Evolutionary conservation across 345 rosid species (phyloP).

Genomic region (Eucalyptus tenuipes): DNA sequence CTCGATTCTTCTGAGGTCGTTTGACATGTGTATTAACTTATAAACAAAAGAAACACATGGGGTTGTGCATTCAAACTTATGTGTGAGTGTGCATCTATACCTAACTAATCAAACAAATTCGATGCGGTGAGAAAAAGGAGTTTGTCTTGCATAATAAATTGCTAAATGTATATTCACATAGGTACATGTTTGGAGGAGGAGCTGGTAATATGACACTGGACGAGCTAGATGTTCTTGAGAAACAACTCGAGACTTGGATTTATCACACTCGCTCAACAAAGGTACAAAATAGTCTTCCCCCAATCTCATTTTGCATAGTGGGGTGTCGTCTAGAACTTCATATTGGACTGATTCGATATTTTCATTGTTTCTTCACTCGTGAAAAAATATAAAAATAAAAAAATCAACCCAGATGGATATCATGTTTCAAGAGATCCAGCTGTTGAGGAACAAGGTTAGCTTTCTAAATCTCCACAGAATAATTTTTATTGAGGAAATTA

Average conservation of each 20-base stretch:
- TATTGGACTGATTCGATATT: background rate
- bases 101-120: background rate
- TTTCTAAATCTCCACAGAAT: background rate
- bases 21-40: background rate
- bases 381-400: background rate
- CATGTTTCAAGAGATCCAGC: constrained; percentile 72
- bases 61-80: background rate
- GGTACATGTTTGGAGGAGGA: constrained; percentile 83
- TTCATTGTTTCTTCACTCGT: background rate
- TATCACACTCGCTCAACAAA: constrained; percentile 70
- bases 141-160: background rate
- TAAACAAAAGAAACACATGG: background rate
- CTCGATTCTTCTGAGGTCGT: background rate
- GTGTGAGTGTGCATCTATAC: background rate
- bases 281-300: constrained; percentile 16
- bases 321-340: background rate
- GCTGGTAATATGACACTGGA: constrained; percentile 53
- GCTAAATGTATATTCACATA: background rate
- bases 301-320: background rate
- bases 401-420: constrained; percentile 48
- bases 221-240: constrained; percentile 68
- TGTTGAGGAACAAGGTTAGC: constrained; percentile 62
- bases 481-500: background rate
- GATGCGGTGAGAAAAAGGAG: background rate
- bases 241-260: constrained; percentile 83